Base-by-base conservation (phyloP, 1,284 basidiomycete species). In the Retiboletus flavoniger region DNA sequence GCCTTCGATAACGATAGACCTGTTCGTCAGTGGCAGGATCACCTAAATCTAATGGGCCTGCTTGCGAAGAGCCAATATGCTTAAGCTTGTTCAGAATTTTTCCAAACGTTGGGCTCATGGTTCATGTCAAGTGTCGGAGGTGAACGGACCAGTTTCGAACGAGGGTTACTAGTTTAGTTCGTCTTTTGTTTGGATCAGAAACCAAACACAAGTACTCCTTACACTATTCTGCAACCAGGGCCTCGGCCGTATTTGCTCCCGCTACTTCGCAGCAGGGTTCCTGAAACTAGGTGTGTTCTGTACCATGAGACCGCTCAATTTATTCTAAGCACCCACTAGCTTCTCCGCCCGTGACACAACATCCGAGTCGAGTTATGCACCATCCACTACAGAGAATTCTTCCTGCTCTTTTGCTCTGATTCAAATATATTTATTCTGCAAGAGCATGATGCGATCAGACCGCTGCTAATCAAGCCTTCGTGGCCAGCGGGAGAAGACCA, bases 1-100 rank as follows among this genome's bases (percentile, higher is more conserved):
- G 92, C 67, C 86, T 86, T 43, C 91, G 79, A 70, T 85, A 88
- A 26, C 83, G 79, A 60, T 82, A 85, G 50, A 84, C 62, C 14
- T 60, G 60, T 19, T 68, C 63, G 50, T 69, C 69, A 38, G 19
- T 21, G 36, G 62, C 62, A 38, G 14, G 10, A 17, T 50, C 50
- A 13, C 55, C 57, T 14, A 67, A 4, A 28, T 59, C 42, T 21
- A 53, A 32, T 24, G 47, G 29, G 9, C 54, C 31, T 2, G 28
- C 26, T 24, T 26, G 59, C 21, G 57, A 39, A 19, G 39, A 31
- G 11, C 40, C 49, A 2, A 19, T n/a, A 26, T 56, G 53, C 45
- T 46, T 65, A 3, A 68, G 26, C 21, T 56, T 69, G 50, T 50
- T 40, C 24, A 58, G 17, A 24, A 66, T 2, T 3, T 56, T 62